Percentiles rank a stretch among this genome's conserved stretches.
Evolutionary conservation across 2,329 filamentous ascomycete genomes (phyloP).

Genomic region (Claviceps spartinae): DNA sequence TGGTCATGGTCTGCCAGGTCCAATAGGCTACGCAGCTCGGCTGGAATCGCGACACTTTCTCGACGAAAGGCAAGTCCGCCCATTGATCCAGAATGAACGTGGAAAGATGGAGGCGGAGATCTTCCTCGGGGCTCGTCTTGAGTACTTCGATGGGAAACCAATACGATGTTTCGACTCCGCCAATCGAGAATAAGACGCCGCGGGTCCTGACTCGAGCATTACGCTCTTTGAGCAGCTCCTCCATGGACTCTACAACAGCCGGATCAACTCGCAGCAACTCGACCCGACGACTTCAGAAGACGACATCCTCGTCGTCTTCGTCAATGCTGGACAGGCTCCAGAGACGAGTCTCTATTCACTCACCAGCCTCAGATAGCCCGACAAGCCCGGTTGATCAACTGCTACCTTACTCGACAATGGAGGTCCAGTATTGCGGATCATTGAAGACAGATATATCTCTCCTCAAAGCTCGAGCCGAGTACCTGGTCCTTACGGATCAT

Average conservation of each 20-base stretch:
- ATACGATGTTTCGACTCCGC: slow-evolving; percentile 9
- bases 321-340: slow-evolving; percentile 30
- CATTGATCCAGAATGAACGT: slow-evolving; percentile 14
- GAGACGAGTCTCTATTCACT: slow-evolving; percentile 26
- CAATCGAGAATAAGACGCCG: slow-evolving; percentile 20
- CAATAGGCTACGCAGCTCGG: background rate
- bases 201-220: slow-evolving; percentile 23
- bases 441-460: slow-evolving; percentile 37
- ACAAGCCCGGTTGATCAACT: slow-evolving; percentile 16
- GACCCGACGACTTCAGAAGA: slow-evolving; percentile 23
- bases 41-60: background rate
- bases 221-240: slow-evolving; percentile 27
- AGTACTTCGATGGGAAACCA: slow-evolving; percentile 10
- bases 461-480: slow-evolving; percentile 34
- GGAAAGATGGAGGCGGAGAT: slow-evolving; percentile 23
- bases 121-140: slow-evolving; percentile 17
- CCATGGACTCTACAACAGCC: slow-evolving; percentile 25
- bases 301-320: slow-evolving; percentile 22
- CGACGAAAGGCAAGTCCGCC: background rate
- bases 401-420: slow-evolving; percentile 22
- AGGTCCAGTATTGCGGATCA: slow-evolving; percentile 30
- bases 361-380: slow-evolving; percentile 18
- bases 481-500: slow-evolving; percentile 37
- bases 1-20: slow-evolving; percentile 5
- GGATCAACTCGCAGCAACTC: slow-evolving; percentile 18